Evolutionary conservation across 257 asterid genomes (phyloP).

Genomic region (Nicotiana attenuata): DNA sequence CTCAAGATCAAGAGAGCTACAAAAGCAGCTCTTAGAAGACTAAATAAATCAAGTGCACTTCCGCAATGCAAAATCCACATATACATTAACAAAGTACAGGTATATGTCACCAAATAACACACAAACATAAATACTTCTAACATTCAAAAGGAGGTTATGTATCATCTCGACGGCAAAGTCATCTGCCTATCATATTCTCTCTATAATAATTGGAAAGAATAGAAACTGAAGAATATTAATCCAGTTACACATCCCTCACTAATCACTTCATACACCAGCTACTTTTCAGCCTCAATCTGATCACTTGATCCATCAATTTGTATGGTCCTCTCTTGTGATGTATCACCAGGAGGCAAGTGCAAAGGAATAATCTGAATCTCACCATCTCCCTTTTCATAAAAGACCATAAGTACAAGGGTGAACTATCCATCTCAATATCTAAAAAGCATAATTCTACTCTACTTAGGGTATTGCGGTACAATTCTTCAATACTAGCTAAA

Average conservation of each 20-base stretch:
- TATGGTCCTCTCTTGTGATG: slow-evolving; percentile 18
- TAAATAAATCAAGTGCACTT: background rate
- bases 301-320: slow-evolving; percentile 28
- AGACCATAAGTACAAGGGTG: too few species aligned
- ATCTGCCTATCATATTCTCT: background rate
- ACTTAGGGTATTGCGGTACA: too few species aligned
- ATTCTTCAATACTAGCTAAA: too few species aligned
- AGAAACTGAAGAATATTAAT: background rate
- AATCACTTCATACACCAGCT: slow-evolving; percentile 23
- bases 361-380: slow-evolving; percentile 7
- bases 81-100: background rate
- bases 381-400: too few species aligned
- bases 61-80: background rate
- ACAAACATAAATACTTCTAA: background rate
- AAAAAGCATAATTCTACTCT: too few species aligned
- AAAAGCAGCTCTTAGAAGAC: background rate
- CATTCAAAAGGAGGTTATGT: background rate
- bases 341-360: slow-evolving; percentile 30
- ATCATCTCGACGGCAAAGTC: background rate
- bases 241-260: slow-evolving; percentile 16
- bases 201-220: background rate
- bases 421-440: too few species aligned
- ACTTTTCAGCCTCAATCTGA: slow-evolving; percentile 20
- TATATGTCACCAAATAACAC: background rate
- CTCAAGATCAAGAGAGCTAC: background rate